phyloP scores from a whole-genome alignment of 1,284 basidiomycete genomes.

The Trametes hirsuta region DNA sequence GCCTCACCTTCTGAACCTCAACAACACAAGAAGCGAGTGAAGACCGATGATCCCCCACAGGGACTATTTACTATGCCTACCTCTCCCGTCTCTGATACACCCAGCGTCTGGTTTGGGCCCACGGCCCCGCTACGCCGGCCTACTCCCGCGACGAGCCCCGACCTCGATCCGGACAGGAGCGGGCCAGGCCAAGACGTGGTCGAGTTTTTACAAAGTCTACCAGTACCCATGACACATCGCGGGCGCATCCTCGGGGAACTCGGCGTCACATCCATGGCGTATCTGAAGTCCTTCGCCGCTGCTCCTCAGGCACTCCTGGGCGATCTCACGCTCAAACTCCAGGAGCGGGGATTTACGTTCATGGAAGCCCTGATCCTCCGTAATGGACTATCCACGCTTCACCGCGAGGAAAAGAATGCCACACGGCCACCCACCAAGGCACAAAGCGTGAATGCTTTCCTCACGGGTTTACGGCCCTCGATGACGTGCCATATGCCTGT shows the following conservation, averaged over 20 bases:
- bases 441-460: slow-evolving; percentile 4
- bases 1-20: background rate
- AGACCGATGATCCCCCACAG: too few relatives aligned
- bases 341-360: slow-evolving; percentile 12
- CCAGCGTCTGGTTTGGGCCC: too few relatives aligned
- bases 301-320: background rate
- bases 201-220: too few relatives aligned
- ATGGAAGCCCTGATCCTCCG: slow-evolving; percentile 17
- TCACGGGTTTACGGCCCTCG: background rate
- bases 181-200: too few relatives aligned
- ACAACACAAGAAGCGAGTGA: too few relatives aligned
- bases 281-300: background rate
- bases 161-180: too few relatives aligned
- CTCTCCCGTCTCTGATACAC: too few relatives aligned
- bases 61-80: too few relatives aligned
- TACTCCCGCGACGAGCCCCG: too few relatives aligned
- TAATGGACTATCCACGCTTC: slow-evolving; percentile 4
- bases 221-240: background rate
- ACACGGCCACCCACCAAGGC: background rate
- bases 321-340: background rate
- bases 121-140: too few relatives aligned
- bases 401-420: background rate
- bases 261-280: background rate
- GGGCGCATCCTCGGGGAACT: background rate
- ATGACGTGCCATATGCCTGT: slow-evolving; percentile 2